phyloP scores from a whole-genome alignment of 495 filamentous ascomycete genomes.

The Daldinia vernicosa region DNA sequence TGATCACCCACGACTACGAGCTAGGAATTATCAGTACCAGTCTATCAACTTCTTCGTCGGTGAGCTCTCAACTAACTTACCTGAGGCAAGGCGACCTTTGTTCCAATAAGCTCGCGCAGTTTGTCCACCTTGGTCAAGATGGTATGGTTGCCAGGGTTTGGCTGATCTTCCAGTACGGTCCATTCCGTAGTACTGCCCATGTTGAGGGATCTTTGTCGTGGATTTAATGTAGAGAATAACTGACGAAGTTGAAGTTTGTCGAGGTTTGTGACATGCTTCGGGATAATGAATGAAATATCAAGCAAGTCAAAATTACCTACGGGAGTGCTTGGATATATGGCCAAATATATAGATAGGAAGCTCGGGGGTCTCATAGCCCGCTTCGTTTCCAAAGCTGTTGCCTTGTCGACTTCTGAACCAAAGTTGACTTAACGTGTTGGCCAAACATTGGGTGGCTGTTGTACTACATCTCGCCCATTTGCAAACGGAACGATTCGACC shows the following conservation, averaged over 20 bases:
- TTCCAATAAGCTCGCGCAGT: slow-evolving; percentile 54
- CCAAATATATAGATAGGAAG: neutral
- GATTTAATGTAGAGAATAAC: neutral
- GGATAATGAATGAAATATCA: neutral
- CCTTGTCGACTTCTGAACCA: neutral
- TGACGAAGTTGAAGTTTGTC: neutral
- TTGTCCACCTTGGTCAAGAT: slow-evolving; percentile 51
- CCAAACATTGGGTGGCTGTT: neutral
- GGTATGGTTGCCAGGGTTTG: slow-evolving; percentile 29
- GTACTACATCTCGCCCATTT: neutral
- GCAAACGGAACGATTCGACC: slow-evolving; percentile 20
- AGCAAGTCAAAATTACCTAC: neutral
- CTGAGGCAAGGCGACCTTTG: slow-evolving; percentile 51
- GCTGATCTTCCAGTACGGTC: neutral
- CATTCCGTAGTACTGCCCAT: slow-evolving; percentile 17
- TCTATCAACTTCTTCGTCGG: neutral
- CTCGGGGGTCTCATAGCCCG: neutral
- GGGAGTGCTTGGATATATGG: neutral
- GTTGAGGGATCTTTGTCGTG: slow-evolving; percentile 11
- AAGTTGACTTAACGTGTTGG: neutral
- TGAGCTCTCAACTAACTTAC: slow-evolving; percentile 4
- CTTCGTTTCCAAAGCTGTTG: neutral
- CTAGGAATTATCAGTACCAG: slow-evolving; percentile 31
- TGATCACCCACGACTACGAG: slow-evolving; percentile 61
- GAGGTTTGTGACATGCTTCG: neutral